These are phyloP conservation scores for Suhomyces bribrorum DNA, from an alignment of 1,139 yeast species.

Conservation along the genomic window DNA sequence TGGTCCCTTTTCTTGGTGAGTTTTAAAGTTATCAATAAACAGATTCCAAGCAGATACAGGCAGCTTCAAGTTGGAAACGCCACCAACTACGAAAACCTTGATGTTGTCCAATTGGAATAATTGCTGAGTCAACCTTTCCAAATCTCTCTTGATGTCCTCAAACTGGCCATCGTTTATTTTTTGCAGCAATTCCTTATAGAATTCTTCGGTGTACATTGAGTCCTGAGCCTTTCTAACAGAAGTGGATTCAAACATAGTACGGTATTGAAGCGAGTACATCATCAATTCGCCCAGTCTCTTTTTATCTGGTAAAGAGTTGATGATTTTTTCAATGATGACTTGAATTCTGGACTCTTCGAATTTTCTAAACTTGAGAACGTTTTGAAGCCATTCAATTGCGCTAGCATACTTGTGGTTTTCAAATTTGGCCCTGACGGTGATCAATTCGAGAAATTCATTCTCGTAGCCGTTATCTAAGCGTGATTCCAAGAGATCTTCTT, in stretches of 20 bases:
- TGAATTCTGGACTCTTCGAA: slow-evolving; percentile 75
- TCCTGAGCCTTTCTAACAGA: slow-evolving; percentile 73
- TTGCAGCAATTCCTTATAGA: slow-evolving; percentile 50
- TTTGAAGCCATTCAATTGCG: slow-evolving; percentile 76
- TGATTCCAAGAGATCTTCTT: slow-evolving; percentile 69
- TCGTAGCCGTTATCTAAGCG: slow-evolving; percentile 59
- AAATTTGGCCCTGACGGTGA: slow-evolving; percentile 63
- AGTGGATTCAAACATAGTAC: slow-evolving; percentile 53
- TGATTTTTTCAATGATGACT: slow-evolving; percentile 69
- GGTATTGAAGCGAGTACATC: slow-evolving; percentile 62
- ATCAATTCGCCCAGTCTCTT: slow-evolving; percentile 79
- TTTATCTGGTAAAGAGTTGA: slow-evolving; percentile 74
- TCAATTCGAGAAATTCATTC: slow-evolving; percentile 63
- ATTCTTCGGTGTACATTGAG: slow-evolving; percentile 59
- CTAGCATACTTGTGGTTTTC: slow-evolving; percentile 60
- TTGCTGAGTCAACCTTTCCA: slow-evolving; percentile 57
- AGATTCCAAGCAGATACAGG: slow-evolving; percentile 68
- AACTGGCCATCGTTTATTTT: slow-evolving; percentile 57
- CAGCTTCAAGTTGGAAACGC: slow-evolving; percentile 45
- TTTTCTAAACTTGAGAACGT: slow-evolving; percentile 61
- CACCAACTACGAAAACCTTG: slow-evolving; percentile 73
- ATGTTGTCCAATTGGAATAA: slow-evolving; percentile 62
- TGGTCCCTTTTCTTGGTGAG: slow-evolving; percentile 2
- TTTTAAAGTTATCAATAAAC: slow-evolving; percentile 32
- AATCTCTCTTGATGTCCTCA: slow-evolving; percentile 47